Evolutionary conservation across 2,329 filamentous ascomycete genomes (phyloP).

Genomic region (Scopulariopsis brevicaulis): DNA sequence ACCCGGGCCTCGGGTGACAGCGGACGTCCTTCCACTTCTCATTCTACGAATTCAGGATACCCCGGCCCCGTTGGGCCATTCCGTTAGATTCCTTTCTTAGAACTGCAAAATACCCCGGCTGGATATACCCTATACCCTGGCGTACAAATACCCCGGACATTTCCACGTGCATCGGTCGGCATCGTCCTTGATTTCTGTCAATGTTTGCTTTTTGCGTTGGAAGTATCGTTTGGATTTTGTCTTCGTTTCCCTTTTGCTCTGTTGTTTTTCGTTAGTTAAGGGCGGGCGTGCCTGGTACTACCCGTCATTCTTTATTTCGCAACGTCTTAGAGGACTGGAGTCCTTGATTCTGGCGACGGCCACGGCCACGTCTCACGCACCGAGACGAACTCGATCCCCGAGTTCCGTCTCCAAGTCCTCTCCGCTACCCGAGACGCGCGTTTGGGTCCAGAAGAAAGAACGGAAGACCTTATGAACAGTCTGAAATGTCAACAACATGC

Average conservation of each 20-base stretch:
- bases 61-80: constrained; percentile 83
- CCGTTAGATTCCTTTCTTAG: constrained; percentile 51
- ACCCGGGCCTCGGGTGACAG: constrained; percentile 80
- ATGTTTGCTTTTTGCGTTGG: constrained; percentile 6
- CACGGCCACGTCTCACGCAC: neutral
- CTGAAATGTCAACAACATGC: neutral
- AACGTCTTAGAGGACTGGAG: neutral
- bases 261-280: neutral
- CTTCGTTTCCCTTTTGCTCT: neutral
- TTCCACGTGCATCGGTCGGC: constrained; percentile 35
- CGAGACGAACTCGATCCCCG: neutral
- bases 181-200: constrained; percentile 13
- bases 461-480: neutral
- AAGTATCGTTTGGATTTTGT: constrained; percentile 6
- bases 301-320: neutral
- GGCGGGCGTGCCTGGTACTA: neutral
- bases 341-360: neutral
- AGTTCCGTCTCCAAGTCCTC: neutral
- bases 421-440: neutral
- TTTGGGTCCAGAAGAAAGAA: neutral
- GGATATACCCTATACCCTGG: constrained; percentile 60
- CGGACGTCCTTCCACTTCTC: constrained; percentile 85
- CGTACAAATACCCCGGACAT: constrained; percentile 41
- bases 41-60: constrained; percentile 95
- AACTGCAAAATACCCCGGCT: constrained; percentile 45